These are phyloP conservation scores for Ocimum tenuiflorum DNA, from an alignment of 257 asterid species.

Conservation along the genomic window DNA sequence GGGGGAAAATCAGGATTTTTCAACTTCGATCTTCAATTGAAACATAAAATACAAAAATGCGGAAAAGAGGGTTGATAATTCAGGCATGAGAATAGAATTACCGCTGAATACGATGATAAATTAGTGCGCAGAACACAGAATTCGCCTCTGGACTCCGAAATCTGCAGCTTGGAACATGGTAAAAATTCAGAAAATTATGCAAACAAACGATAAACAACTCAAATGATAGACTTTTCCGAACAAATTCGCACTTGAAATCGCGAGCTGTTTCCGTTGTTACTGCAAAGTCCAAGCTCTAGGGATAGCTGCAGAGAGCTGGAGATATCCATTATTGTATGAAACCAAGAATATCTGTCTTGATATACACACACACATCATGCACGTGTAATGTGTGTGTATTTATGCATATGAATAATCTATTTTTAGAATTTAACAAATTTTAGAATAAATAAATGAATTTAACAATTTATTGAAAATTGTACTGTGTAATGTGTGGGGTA, in stretches of 20 bases:
- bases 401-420: background rate
- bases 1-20: background rate
- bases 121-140: slow-evolving; percentile 18
- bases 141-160: slow-evolving; percentile 19
- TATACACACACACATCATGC: background rate
- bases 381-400: background rate
- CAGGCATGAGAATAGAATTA: background rate
- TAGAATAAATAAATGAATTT: too few relatives aligned
- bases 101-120: slow-evolving; percentile 29
- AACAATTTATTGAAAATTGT: background rate
- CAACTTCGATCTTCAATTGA: background rate
- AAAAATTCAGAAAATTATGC: background rate
- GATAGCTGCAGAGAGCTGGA: slow-evolving; percentile 27
- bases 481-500: too few relatives aligned
- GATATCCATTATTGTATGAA: slow-evolving; percentile 30
- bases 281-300: slow-evolving; percentile 31
- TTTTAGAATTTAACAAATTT: background rate
- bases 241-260: slow-evolving; percentile 21
- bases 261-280: slow-evolving; percentile 14
- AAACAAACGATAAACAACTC: background rate
- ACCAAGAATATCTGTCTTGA: background rate
- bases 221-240: background rate
- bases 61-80: background rate
- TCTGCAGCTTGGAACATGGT: slow-evolving; percentile 27
- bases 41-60: background rate